Conservation (phyloP, 306 rosid genomes). For the Inga oerstediana region DNA sequence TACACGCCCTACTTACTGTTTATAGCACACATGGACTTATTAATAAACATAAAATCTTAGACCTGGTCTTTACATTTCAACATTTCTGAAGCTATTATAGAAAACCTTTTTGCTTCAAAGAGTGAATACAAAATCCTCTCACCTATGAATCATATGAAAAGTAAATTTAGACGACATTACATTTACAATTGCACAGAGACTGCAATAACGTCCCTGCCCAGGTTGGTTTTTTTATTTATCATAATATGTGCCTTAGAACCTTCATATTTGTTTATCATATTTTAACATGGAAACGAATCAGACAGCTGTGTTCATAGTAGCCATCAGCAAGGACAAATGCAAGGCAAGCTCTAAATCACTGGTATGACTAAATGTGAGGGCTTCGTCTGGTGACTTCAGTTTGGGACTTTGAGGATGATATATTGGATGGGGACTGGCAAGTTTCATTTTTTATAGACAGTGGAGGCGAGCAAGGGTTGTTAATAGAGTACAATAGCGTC, state of each 20-base stretch:
- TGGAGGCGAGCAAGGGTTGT: no score
- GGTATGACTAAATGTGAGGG: background rate
- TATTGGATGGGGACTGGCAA: background rate
- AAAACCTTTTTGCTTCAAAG: slow-evolving; percentile 17
- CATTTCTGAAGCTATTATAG: slow-evolving; percentile 25
- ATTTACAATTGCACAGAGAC: slow-evolving; percentile 11
- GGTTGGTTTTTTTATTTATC: background rate
- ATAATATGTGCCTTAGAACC: background rate
- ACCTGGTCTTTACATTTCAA: slow-evolving; percentile 25
- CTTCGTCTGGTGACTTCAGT: background rate
- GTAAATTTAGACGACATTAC: slow-evolving; percentile 8
- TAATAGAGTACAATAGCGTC: no score
- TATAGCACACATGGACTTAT: background rate
- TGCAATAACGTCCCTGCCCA: slow-evolving; percentile 4
- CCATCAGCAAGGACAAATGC: background rate
- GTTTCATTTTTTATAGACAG: background rate
- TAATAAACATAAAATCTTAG: slow-evolving; percentile 19
- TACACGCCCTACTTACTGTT: slow-evolving; percentile 16
- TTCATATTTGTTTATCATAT: background rate
- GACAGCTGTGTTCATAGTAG: background rate
- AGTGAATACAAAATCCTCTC: slow-evolving; percentile 24
- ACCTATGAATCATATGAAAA: slow-evolving; percentile 15
- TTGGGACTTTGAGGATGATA: background rate
- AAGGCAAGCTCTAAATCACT: background rate
- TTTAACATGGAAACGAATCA: background rate